Base-by-base conservation (phyloP, 2,329 filamentous ascomycete species). In the Falciphora oryzae region DNA sequence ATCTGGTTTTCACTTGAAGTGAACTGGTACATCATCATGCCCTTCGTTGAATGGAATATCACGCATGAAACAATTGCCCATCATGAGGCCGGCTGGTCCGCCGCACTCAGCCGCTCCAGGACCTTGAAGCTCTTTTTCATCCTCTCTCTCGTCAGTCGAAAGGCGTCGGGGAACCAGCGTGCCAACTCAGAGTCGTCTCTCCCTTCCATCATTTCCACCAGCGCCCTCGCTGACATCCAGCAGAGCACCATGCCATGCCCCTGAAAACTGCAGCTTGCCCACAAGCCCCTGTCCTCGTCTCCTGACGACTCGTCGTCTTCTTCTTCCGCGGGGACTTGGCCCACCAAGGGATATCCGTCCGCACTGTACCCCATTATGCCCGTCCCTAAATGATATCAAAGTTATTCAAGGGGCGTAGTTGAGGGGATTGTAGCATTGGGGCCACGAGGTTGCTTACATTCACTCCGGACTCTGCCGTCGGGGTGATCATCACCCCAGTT, bases 201-300 rank as follows among this genome's bases (percentile, higher is more conserved):
- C 1, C 71, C 75, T 56, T 73, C 68, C 67, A 87, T 79, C 82
- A 88, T 86, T 35, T 76, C 74, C 1, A 80, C 83, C 65, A 89
- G 69, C 0, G 82, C 87, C 68, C 82, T 80, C 0, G 85, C 85
- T 32, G 81, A 83, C 71, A 85, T 82, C 76, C 85, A 83, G 64
- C 85, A 85, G 38, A 85, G 73, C 1, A 86, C 86, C 87, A 89
- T 89, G 0, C 86, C 86, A 71, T 89, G 85, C 1, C 88, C 88
- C 67, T 88, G 87, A 67, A 89, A 89, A 7, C 84, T 81, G 3
- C 83, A 84, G 38, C 80, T 78, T 1, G 87, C 75, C 78, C 83
- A 88, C 28, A 89, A 70, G 0, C 79, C 65, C 11, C 16, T 22
- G 18, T n/a, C 35, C 16, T 10, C 2, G 53, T 53, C 44, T 29